phyloP scores from a whole-genome alignment of 768 basidiomycete genomes.

The Naganishia vishniacii region DNA sequence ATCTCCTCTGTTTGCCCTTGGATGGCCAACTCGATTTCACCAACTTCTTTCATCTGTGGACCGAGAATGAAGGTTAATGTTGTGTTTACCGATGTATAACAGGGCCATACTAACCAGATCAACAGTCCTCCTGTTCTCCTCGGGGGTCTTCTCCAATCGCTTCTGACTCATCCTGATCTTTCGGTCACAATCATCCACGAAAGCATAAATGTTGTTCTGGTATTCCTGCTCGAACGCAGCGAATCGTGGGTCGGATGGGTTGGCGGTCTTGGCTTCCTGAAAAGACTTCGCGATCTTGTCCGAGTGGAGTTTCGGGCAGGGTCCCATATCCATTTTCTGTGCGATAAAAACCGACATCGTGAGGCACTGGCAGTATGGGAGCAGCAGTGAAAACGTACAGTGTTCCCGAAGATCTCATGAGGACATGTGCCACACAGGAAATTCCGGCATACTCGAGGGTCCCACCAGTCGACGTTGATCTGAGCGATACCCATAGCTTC shows the following conservation, averaged over 20 bases:
- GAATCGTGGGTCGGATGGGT: conserved; percentile 74
- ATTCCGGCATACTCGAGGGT: conserved; percentile 97
- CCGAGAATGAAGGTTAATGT: conserved; percentile 48
- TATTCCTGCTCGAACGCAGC: conserved; percentile 88
- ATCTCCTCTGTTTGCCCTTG: conserved; percentile 99
- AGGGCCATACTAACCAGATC: conserved; percentile 60
- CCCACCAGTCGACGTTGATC: conserved; percentile 80
- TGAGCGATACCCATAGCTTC: conserved; percentile 97
- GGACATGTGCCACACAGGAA: conserved; percentile 98
- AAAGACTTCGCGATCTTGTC: conserved; percentile 89
- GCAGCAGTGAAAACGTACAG: conserved; percentile 56
- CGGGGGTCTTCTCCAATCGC: conserved; percentile 96
- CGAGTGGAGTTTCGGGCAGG: conserved; percentile 93
- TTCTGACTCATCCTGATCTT: conserved; percentile 89
- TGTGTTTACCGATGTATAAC: neutral
- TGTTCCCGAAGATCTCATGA: conserved; percentile 94
- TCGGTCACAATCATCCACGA: conserved; percentile 97
- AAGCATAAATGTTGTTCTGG: conserved; percentile 86
- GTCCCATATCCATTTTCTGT: conserved; percentile 99
- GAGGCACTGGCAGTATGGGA: neutral
- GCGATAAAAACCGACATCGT: conserved; percentile 10
- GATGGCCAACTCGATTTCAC: conserved; percentile 96
- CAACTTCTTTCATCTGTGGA: conserved; percentile 83
- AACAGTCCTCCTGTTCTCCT: conserved; percentile 98
- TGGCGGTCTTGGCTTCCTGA: conserved; percentile 67